A percentile compares a stretch with the other conserved stretches of the same genome.
phyloP scores from a whole-genome alignment of 192 early-diverging fungal species.

The Coemansia sp. region DNA sequence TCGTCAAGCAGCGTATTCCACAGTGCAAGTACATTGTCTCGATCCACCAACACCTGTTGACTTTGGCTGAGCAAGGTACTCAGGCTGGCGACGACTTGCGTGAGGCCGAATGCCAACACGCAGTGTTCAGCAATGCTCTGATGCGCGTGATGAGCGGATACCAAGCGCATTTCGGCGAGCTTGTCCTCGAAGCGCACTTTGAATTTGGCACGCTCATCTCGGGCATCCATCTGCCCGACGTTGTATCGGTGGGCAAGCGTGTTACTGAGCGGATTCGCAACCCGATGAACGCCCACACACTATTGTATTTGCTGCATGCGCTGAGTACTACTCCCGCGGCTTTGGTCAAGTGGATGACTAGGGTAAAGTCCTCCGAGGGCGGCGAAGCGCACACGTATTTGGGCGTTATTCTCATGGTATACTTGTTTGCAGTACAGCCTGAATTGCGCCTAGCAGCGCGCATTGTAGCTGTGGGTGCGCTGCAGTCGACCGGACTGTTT shows the following conservation, averaged over 20 bases:
- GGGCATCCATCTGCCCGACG: conserved; percentile 12
- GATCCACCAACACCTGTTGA: conserved; percentile 22
- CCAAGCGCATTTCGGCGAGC: conserved; percentile 40
- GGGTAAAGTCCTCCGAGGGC: background rate
- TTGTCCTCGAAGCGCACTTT: conserved; percentile 35
- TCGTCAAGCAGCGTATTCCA: conserved; percentile 41
- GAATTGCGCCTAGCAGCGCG: conserved; percentile 37
- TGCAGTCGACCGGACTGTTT: conserved; percentile 39
- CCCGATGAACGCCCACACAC: conserved; percentile 31
- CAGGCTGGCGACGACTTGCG: conserved; percentile 1
- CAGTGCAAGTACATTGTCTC: conserved; percentile 31
- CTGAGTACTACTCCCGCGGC: conserved; percentile 20
- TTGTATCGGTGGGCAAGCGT: conserved; percentile 2
- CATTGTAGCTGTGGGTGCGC: conserved; percentile 10
- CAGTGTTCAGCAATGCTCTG: conserved; percentile 28
- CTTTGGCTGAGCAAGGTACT: background rate
- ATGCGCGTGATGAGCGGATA: conserved; percentile 45
- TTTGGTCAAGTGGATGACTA: conserved; percentile 27
- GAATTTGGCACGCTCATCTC: conserved; percentile 38
- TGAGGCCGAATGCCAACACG: conserved; percentile 19
- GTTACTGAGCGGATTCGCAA: background rate
- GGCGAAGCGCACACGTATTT: conserved; percentile 24
- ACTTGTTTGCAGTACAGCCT: conserved; percentile 31
- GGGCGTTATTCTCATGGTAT: conserved; percentile 21
- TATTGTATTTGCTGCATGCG: conserved; percentile 27